phyloP scores from a whole-genome alignment of 1,284 basidiomycete species.

The Porodaedalea pini region DNA sequence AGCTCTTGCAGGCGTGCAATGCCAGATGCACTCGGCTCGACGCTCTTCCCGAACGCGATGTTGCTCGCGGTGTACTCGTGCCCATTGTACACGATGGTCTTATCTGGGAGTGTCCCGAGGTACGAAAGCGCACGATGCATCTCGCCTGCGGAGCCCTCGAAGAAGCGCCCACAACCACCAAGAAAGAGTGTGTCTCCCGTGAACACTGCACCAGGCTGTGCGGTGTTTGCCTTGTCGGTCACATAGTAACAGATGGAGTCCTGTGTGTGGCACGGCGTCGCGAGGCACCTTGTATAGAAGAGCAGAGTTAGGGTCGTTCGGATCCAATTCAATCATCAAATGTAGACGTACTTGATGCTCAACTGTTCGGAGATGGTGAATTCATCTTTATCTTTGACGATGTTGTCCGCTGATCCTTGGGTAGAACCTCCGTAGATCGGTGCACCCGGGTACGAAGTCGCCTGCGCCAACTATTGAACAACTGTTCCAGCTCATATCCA shows the following conservation, averaged over 20 bases:
- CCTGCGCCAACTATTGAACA: slow-evolving; percentile 24
- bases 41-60: slow-evolving; percentile 55
- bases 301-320: background rate
- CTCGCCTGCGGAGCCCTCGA: slow-evolving; percentile 84
- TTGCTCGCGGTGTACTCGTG: slow-evolving; percentile 87
- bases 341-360: slow-evolving; percentile 55
- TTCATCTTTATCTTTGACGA: slow-evolving; percentile 76
- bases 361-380: slow-evolving; percentile 73
- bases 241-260: slow-evolving; percentile 93
- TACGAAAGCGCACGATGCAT: slow-evolving; percentile 83
- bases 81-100: slow-evolving; percentile 85
- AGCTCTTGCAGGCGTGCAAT: slow-evolving; percentile 55
- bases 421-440: slow-evolving; percentile 86
- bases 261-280: slow-evolving; percentile 95
- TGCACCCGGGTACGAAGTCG: slow-evolving; percentile 55
- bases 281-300: slow-evolving; percentile 36
- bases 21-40: slow-evolving; percentile 65
- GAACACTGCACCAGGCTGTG: slow-evolving; percentile 77
- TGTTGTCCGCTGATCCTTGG: slow-evolving; percentile 63
- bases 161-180: slow-evolving; percentile 95
- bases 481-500: background rate
- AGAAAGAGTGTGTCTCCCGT: slow-evolving; percentile 97
- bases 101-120: slow-evolving; percentile 71
- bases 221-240: slow-evolving; percentile 45
- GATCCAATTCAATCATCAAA: background rate